Conservation (phyloP, 352 stramenopile species). For the Phytophthora nicotianae region DNA sequence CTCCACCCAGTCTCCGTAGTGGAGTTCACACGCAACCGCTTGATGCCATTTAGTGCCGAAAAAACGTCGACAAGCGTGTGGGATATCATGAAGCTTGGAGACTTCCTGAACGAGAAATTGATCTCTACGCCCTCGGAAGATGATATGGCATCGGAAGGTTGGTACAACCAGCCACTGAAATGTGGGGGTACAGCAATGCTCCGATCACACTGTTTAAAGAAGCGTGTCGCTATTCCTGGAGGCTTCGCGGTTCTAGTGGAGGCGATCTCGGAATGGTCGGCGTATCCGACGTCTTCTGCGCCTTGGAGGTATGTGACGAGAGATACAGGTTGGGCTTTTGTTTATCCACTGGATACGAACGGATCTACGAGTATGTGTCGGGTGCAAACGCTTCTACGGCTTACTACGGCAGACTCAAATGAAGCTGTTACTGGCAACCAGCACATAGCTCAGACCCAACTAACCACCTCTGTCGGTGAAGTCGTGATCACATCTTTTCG, state of each 20-base stretch:
- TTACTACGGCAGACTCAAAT: neutral
- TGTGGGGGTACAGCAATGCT: neutral
- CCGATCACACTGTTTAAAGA: constrained; percentile 1
- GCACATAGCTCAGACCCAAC: neutral
- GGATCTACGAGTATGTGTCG: neutral
- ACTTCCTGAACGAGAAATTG: neutral
- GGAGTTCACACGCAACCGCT: neutral
- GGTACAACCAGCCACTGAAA: neutral
- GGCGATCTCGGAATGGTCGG: constrained; percentile 6
- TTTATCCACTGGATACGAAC: neutral
- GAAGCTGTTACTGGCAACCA: neutral
- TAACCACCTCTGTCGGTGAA: neutral
- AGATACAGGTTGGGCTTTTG: constrained; percentile 2
- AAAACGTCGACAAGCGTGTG: neutral
- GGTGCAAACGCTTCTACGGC: neutral
- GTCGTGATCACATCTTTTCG: constrained; percentile 15
- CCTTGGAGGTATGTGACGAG: constrained; percentile 6
- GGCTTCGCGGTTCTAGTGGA: constrained; percentile 7
- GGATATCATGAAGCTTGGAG: neutral
- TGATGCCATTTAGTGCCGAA: neutral
- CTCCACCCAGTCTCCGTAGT: neutral
- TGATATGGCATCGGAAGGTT: neutral
- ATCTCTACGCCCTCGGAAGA: neutral
- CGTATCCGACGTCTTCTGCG: neutral
- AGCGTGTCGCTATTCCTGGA: constrained; percentile 7